Evolutionary conservation across 176 grass and related monocot genomes (phyloP).

Genomic region (Alloteropsis semialata): DNA sequence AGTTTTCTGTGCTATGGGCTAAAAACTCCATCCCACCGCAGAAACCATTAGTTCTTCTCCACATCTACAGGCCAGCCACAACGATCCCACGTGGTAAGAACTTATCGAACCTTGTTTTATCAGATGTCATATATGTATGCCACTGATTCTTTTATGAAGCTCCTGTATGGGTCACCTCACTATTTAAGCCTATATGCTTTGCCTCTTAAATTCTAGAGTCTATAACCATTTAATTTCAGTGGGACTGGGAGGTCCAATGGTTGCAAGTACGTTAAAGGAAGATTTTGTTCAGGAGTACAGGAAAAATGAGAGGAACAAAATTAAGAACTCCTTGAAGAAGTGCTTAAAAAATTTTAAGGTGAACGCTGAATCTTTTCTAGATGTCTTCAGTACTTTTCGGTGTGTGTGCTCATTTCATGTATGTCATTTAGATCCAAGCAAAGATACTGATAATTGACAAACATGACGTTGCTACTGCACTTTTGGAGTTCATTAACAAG

Average conservation of each 20-base stretch:
- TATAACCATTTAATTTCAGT: conserved; percentile 31
- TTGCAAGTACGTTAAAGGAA: neutral
- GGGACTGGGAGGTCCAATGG: neutral
- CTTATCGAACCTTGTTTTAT: neutral
- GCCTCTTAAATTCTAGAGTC: conserved; percentile 19
- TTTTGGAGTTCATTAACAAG: neutral
- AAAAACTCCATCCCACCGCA: neutral
- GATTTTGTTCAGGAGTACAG: neutral
- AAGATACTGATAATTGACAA: neutral
- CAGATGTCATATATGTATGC: neutral
- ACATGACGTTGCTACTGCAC: neutral
- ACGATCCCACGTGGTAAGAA: conserved; percentile 7
- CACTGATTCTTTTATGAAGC: neutral
- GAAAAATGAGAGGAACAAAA: neutral
- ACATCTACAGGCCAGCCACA: neutral
- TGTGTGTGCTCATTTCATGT: neutral
- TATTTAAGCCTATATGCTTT: neutral
- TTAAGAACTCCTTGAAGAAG: neutral
- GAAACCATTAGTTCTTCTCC: neutral
- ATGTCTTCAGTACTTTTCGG: neutral
- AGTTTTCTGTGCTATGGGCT: conserved; percentile 18
- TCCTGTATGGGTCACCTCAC: neutral
- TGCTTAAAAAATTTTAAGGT: neutral
- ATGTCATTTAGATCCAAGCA: conserved; percentile 13
- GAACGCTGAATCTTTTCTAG: neutral